Evolutionary conservation across 495 filamentous ascomycete genomes (phyloP).

Genomic region (Penicillium daleae): DNA sequence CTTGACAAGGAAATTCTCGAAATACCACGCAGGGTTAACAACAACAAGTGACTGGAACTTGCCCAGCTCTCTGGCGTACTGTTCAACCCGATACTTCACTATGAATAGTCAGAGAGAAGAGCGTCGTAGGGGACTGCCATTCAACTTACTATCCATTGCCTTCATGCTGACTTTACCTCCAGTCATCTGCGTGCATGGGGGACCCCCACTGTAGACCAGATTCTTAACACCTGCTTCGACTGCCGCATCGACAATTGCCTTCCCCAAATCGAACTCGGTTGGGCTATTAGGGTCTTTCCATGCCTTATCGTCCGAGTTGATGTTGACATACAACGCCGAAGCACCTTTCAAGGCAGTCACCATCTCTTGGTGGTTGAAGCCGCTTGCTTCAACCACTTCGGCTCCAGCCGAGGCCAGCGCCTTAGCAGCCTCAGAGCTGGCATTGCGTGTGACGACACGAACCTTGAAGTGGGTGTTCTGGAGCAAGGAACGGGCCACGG

Average conservation of each 20-base stretch:
- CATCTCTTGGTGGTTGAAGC: neutral
- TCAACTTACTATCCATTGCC: neutral
- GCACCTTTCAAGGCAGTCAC: neutral
- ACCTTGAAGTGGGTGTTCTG: neutral
- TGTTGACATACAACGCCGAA: neutral
- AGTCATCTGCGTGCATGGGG: neutral
- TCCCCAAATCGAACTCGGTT: neutral
- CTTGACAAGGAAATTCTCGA: neutral
- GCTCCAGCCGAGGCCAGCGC: neutral
- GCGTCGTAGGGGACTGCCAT: no score
- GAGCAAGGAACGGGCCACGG: neutral
- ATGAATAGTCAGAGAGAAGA: no score
- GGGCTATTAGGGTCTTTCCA: no score
- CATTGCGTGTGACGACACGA: neutral
- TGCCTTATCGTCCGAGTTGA: neutral
- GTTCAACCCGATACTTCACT: no score
- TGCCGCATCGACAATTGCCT: neutral
- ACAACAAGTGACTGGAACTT: neutral
- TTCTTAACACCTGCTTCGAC: neutral
- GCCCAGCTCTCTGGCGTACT: no score
- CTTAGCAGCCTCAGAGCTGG: neutral
- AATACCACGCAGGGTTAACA: neutral
- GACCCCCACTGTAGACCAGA: neutral
- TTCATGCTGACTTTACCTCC: neutral
- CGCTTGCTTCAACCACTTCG: neutral